phyloP scores from a whole-genome alignment of 129 eudicot genomes.

The Pseudognaphalium luteoalbum region DNA sequence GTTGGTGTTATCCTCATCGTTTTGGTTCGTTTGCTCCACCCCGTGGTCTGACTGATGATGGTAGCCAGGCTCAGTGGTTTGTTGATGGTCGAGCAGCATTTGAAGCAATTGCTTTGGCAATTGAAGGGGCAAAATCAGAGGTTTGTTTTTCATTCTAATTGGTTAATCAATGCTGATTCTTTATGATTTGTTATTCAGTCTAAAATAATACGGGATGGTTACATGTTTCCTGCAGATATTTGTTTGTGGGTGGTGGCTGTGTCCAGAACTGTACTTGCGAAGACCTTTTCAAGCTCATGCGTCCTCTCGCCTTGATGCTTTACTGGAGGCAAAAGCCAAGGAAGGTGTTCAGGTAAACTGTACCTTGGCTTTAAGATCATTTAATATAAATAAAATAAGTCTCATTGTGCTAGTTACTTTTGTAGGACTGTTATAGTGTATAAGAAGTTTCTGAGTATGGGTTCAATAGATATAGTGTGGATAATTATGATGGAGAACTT shows the following conservation, averaged over 20 bases:
- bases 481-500: neutral
- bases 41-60: constrained; percentile 89
- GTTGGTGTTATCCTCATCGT: constrained; percentile 99
- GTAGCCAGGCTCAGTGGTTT: constrained; percentile 98
- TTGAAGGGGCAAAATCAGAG: constrained; percentile 96
- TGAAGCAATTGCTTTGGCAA: constrained; percentile 92
- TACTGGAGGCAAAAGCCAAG: constrained; percentile 93
- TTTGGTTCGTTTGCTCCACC: constrained; percentile 98
- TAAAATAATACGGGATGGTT: constrained; percentile 21
- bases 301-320: constrained; percentile 83
- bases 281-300: constrained; percentile 84
- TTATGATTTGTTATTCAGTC: neutral
- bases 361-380: neutral
- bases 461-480: neutral
- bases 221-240: constrained; percentile 66
- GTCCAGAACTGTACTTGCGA: constrained; percentile 89
- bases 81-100: constrained; percentile 96
- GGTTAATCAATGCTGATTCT: neutral
- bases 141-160: constrained; percentile 35
- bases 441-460: neutral
- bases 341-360: constrained; percentile 90
- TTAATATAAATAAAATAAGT: neutral
- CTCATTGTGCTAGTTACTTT: neutral
- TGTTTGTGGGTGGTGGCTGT: constrained; percentile 99
- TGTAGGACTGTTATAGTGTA: neutral